phyloP scores from a whole-genome alignment of 2,329 filamentous ascomycete species.

The Sporothrix protearum region DNA sequence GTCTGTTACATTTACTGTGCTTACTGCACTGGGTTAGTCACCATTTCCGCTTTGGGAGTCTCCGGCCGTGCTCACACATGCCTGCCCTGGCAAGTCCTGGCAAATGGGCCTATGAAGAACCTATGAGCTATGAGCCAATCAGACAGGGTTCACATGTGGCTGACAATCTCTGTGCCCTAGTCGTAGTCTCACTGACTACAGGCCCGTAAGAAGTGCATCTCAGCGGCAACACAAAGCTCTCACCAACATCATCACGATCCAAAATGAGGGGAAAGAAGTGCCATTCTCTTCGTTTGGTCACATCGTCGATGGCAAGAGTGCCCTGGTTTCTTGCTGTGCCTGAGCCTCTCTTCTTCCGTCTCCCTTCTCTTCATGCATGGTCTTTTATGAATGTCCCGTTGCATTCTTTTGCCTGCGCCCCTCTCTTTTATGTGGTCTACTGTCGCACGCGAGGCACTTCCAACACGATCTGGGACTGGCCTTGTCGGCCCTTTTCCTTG shows the following conservation, averaged over 20 bases:
- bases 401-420: neutral
- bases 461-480: neutral
- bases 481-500: constrained; percentile 12
- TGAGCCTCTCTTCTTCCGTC: neutral
- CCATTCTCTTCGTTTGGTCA: neutral
- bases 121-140: too few species aligned
- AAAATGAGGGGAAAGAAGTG: neutral
- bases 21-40: neutral
- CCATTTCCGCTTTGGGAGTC: neutral
- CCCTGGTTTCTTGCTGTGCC: neutral
- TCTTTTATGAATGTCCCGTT: neutral
- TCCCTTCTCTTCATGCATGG: neutral
- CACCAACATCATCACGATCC: neutral
- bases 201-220: neutral
- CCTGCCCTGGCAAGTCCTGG: neutral
- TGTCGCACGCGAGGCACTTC: neutral
- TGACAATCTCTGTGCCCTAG: neutral
- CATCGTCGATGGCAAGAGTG: neutral
- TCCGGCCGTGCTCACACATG: neutral
- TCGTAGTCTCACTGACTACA: neutral
- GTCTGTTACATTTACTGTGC: neutral
- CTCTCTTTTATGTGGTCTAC: neutral
- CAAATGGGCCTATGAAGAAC: too few species aligned
- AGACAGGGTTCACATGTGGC: neutral
- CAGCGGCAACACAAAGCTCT: neutral